phyloP scores from a whole-genome alignment of 345 rosid genomes.

The Linum usitatissimum region DNA sequence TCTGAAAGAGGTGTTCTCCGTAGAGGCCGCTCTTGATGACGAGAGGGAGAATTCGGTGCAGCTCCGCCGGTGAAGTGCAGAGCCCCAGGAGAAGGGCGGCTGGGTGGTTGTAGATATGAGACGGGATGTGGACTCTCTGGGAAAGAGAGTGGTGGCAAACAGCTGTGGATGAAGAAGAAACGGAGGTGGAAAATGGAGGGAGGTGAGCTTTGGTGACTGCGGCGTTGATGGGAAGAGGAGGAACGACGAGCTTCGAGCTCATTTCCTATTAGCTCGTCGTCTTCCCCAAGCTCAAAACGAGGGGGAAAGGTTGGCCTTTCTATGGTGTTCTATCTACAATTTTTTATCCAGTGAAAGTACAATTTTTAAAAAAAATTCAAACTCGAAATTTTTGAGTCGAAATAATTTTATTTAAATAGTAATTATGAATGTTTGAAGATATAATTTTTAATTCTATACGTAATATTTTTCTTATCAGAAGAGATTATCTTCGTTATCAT shows the following conservation, averaged over 20 bases:
- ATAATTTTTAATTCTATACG: too few species aligned
- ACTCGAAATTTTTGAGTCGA: too few species aligned
- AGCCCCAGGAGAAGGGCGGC: conserved; percentile 65
- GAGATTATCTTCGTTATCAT: too few species aligned
- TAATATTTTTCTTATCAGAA: too few species aligned
- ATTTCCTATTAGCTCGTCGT: neutral
- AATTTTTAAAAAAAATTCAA: too few species aligned
- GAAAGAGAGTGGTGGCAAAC: conserved; percentile 26
- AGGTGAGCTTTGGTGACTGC: neutral
- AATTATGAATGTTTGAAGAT: too few species aligned
- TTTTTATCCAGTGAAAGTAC: too few species aligned
- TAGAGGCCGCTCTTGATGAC: conserved; percentile 54
- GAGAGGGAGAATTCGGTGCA: conserved; percentile 54
- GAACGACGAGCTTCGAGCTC: neutral
- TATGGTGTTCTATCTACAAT: too few species aligned
- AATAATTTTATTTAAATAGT: too few species aligned
- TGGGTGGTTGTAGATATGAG: conserved; percentile 62
- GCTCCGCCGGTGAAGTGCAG: conserved; percentile 43
- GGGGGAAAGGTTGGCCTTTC: too few species aligned
- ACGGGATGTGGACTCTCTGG: conserved; percentile 49
- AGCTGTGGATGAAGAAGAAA: neutral
- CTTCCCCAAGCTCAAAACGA: too few species aligned
- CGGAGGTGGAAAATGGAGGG: neutral
- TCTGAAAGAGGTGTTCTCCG: conserved; percentile 50
- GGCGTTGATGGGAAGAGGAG: conserved; percentile 7